These are phyloP conservation scores for Prunus armeniaca DNA, from an alignment of 306 rosid species.

Conservation along the genomic window DNA sequence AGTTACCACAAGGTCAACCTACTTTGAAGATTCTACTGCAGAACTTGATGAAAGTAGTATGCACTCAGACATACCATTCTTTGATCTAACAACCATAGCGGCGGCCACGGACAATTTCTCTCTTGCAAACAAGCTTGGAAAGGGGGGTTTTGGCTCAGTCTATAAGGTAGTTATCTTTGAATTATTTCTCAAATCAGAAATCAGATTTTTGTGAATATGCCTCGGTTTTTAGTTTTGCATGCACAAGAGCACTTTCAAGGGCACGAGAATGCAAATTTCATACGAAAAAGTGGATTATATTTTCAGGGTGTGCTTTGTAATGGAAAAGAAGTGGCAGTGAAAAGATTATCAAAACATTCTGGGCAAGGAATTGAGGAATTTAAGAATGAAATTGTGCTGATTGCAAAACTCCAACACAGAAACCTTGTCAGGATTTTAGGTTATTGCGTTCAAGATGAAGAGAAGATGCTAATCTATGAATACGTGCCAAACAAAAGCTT, in stretches of 20 bases:
- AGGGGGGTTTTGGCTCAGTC: slow-evolving; percentile 60
- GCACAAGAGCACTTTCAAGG: not conserved
- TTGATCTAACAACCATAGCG: slow-evolving; percentile 30
- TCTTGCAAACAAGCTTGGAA: slow-evolving; percentile 43
- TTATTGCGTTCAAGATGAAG: too few species aligned
- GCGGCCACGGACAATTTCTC: slow-evolving; percentile 55
- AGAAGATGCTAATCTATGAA: too few species aligned
- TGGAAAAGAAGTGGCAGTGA: slow-evolving; percentile 32
- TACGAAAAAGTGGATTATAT: not conserved
- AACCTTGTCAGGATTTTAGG: too few species aligned
- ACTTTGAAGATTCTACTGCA: not conserved
- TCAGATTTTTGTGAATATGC: too few species aligned
- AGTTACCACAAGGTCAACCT: not conserved
- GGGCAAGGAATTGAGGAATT: too few species aligned
- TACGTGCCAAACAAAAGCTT: too few species aligned
- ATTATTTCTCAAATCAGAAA: too few species aligned
- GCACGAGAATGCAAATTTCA: too few species aligned
- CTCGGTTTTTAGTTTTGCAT: not conserved
- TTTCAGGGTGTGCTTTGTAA: slow-evolving; percentile 21
- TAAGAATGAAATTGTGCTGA: too few species aligned
- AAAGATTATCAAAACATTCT: slow-evolving; percentile 50
- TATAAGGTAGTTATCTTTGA: slow-evolving; percentile 34
- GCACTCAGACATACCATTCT: slow-evolving; percentile 35
- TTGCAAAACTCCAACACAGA: too few species aligned
- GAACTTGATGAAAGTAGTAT: not conserved